These are phyloP conservation scores for Solanum bulbocastanum DNA, from an alignment of 257 asterid species.

Conservation along the genomic window DNA sequence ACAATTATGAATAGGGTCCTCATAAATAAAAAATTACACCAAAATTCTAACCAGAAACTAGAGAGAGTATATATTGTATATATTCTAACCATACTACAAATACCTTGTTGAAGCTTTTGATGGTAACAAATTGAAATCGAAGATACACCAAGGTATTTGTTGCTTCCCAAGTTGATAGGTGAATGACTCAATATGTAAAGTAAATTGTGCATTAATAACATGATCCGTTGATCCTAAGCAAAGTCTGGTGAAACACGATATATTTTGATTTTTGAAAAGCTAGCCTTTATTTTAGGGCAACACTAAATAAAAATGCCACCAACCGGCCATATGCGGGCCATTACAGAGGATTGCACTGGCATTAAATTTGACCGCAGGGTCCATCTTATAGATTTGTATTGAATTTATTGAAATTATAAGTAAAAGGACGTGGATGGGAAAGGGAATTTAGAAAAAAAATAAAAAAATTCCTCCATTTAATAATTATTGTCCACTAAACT, in stretches of 20 bases:
- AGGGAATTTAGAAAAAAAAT: too few relatives aligned
- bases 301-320: background rate
- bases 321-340: background rate
- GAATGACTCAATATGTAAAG: background rate
- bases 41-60: too few relatives aligned
- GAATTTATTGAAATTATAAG: background rate
- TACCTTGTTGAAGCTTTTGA: background rate
- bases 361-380: background rate
- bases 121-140: background rate
- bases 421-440: background rate
- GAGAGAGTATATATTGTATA: too few relatives aligned
- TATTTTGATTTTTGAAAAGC: background rate
- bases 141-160: background rate
- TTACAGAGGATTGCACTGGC: background rate
- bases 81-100: too few relatives aligned
- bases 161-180: background rate
- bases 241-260: background rate
- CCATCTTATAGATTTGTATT: background rate
- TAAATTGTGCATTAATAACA: background rate
- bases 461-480: too few relatives aligned
- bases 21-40: too few relatives aligned
- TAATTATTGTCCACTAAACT: too few relatives aligned
- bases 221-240: background rate
- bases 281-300: background rate
- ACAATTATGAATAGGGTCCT: too few relatives aligned